Conservation (phyloP, 169 alveolate genomes). For the Plasmodium cynomolgi region DNA sequence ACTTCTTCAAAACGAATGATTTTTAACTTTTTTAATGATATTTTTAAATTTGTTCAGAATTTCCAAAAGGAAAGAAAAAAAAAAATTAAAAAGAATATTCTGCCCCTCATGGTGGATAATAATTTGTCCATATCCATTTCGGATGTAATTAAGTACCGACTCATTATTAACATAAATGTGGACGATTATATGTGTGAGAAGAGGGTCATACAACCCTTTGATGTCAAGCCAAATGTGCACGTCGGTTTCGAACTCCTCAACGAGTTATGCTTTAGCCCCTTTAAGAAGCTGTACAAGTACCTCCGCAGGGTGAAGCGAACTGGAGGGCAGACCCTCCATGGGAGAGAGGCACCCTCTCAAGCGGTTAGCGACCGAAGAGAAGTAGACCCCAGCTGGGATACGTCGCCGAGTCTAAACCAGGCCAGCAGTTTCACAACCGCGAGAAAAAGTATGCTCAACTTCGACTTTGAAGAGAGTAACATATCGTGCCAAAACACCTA, state of each 20-base stretch:
- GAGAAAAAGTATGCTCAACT: neutral
- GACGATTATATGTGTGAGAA: slow-evolving; percentile 73
- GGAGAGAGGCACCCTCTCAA: neutral
- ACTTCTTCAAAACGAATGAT: slow-evolving; percentile 75
- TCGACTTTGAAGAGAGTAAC: slow-evolving; percentile 49
- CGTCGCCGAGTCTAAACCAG: neutral
- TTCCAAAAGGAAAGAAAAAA: slow-evolving; percentile 65
- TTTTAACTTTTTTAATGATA: slow-evolving; percentile 71
- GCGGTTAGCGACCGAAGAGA: neutral
- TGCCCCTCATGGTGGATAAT: slow-evolving; percentile 33
- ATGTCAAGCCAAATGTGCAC: slow-evolving; percentile 17
- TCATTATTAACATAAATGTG: slow-evolving; percentile 49
- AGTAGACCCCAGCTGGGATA: neutral
- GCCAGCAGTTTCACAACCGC: neutral
- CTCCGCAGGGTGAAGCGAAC: slow-evolving; percentile 21
- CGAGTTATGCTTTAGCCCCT: slow-evolving; percentile 73
- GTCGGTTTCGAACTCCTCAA: slow-evolving; percentile 28
- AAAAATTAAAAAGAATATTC: slow-evolving; percentile 39
- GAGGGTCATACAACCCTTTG: slow-evolving; percentile 41
- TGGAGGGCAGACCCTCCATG: neutral
- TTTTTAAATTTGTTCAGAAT: slow-evolving; percentile 74
- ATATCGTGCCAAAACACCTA: slow-evolving; percentile 53
- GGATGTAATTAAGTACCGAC: slow-evolving; percentile 30
- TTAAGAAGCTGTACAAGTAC: slow-evolving; percentile 63
- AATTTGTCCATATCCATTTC: slow-evolving; percentile 18